A percentile compares a stretch with the other conserved stretches of the same genome.
Evolutionary conservation across 805 yeast genomes (phyloP).

Genomic region (Kuraishia ogatae): DNA sequence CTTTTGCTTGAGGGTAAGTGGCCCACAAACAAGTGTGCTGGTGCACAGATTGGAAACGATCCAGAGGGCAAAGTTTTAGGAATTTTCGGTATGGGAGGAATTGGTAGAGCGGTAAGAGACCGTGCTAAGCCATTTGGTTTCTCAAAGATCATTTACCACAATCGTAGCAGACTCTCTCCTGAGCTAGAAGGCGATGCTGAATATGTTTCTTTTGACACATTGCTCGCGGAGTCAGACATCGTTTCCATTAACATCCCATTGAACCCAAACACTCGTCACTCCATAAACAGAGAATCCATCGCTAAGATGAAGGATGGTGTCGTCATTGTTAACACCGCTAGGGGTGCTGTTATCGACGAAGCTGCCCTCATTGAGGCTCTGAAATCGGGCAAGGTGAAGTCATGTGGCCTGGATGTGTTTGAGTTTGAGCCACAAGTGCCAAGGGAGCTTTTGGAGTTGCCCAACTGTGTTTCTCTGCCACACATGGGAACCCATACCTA

Average conservation of each 20-base stretch:
- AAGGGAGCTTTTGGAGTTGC: slow-evolving; percentile 48
- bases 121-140: slow-evolving; percentile 75
- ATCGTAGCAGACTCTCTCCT: slow-evolving; percentile 47
- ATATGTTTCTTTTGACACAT: slow-evolving; percentile 64
- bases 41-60: slow-evolving; percentile 60
- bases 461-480: slow-evolving; percentile 71
- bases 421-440: slow-evolving; percentile 70
- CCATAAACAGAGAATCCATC: slow-evolving; percentile 52
- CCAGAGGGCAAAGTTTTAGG: slow-evolving; percentile 75
- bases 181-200: slow-evolving; percentile 64
- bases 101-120: slow-evolving; percentile 73
- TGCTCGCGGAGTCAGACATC: slow-evolving; percentile 56
- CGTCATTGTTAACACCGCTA: slow-evolving; percentile 73
- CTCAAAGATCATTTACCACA: slow-evolving; percentile 59
- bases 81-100: slow-evolving; percentile 83
- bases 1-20: slow-evolving; percentile 52
- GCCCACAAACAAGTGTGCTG: slow-evolving; percentile 39
- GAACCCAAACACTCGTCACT: slow-evolving; percentile 62
- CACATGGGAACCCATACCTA: slow-evolving; percentile 81
- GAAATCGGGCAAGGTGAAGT: slow-evolving; percentile 53
- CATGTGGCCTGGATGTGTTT: slow-evolving; percentile 70
- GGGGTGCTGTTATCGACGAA: slow-evolving; percentile 81
- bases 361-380: slow-evolving; percentile 44
- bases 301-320: slow-evolving; percentile 72
- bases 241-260: slow-evolving; percentile 72